A percentile compares a stretch with the other conserved stretches of the same genome.
These are phyloP conservation scores for Coemansia sp. DNA, from an alignment of 192 early-diverging fungal genomes.

Conservation along the genomic window DNA sequence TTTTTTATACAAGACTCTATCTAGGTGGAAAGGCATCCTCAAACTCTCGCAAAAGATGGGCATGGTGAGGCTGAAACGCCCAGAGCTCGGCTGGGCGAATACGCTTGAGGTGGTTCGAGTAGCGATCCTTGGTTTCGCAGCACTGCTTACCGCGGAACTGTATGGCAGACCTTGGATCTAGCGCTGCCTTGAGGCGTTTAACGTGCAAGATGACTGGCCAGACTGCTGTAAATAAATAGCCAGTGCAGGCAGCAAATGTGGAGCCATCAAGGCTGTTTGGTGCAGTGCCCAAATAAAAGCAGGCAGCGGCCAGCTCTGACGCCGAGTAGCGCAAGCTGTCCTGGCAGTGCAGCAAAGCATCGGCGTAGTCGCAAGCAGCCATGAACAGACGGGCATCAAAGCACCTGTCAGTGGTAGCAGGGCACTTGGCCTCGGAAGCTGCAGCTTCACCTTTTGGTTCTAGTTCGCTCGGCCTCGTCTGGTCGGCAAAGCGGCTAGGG, in stretches of 20 bases:
- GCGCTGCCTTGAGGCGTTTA: constrained; percentile 17
- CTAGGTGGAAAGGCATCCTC: constrained; percentile 18
- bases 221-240: constrained; percentile 19
- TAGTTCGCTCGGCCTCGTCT: background rate
- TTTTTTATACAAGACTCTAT: constrained; percentile 3
- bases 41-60: constrained; percentile 42
- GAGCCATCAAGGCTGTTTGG: constrained; percentile 28
- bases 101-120: constrained; percentile 20
- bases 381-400: constrained; percentile 32
- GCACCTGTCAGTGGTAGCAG: constrained; percentile 24
- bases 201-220: constrained; percentile 32
- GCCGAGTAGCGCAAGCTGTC: constrained; percentile 23
- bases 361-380: constrained; percentile 42
- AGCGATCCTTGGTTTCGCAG: constrained; percentile 30
- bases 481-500: constrained; percentile 32
- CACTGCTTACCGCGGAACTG: constrained; percentile 28
- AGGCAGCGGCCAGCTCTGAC: constrained; percentile 48
- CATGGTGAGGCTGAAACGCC: constrained; percentile 50
- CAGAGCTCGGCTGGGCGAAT: constrained; percentile 48
- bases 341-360: constrained; percentile 43
- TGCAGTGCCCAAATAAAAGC: constrained; percentile 42
- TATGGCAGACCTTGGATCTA: constrained; percentile 11
- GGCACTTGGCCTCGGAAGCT: background rate
- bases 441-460: background rate
- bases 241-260: constrained; percentile 37